Conservation (phyloP, 2,329 filamentous ascomycete genomes). For the Venturia nashicola region DNA sequence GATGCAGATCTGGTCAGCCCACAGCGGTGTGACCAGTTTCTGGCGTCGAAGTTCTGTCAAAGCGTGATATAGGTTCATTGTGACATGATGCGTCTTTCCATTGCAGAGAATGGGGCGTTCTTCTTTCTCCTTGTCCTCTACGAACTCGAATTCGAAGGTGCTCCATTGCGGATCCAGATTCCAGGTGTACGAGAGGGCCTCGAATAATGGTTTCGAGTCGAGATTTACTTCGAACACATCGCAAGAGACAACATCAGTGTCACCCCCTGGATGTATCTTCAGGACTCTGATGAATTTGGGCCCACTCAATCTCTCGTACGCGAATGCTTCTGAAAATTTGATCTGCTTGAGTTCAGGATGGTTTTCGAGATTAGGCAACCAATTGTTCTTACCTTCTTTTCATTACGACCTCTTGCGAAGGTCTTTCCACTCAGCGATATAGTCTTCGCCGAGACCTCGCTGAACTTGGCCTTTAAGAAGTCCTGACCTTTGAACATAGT, state of each 20-base stretch:
- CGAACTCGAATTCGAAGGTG: neutral
- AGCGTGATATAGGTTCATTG: conserved; percentile 16
- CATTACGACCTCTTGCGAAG: conserved; percentile 7
- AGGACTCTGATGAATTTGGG: conserved; percentile 4
- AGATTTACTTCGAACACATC: conserved; percentile 8
- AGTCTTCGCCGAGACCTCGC: conserved; percentile 9
- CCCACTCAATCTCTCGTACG: neutral
- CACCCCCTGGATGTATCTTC: conserved; percentile 2
- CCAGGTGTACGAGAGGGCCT: conserved; percentile 10
- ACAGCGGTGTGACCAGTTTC: neutral
- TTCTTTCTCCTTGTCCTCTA: conserved; percentile 6
- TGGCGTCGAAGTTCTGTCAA: conserved; percentile 2
- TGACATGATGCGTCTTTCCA: conserved; percentile 18
- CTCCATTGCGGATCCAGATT: conserved; percentile 5
- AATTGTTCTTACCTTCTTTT: conserved; percentile 4
- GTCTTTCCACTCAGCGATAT: conserved; percentile 7
- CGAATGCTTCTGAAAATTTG: neutral
- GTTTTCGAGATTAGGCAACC: neutral
- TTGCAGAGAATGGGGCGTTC: conserved; percentile 16
- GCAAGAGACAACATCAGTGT: conserved; percentile 8
- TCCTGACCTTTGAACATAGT: neutral
- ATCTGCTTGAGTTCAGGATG: neutral
- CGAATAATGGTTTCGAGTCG: conserved; percentile 2
- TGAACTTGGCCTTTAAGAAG: conserved; percentile 8
- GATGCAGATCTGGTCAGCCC: conserved; percentile 8